phyloP scores from a whole-genome alignment of 805 yeast genomes.

The Candida orba region DNA sequence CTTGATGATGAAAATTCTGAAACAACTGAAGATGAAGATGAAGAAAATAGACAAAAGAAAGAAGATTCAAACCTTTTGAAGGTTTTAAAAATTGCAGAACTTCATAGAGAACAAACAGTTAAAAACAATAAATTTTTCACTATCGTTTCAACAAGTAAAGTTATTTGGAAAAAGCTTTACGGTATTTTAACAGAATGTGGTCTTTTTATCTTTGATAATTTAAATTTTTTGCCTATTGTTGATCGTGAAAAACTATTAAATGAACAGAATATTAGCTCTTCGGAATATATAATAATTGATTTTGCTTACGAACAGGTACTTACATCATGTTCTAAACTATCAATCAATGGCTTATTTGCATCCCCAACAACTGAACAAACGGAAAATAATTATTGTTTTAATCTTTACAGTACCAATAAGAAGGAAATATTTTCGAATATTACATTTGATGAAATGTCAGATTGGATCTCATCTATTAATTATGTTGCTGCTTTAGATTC shows the following conservation, averaged over 20 bases:
- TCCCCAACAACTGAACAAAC: conserved; percentile 17
- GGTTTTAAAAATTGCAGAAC: conserved; percentile 33
- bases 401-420: conserved; percentile 34
- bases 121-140: conserved; percentile 25
- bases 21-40: neutral
- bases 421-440: conserved; percentile 36
- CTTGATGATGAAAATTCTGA: neutral
- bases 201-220: conserved; percentile 36
- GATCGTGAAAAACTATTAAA: conserved; percentile 23
- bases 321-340: conserved; percentile 26
- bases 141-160: conserved; percentile 21
- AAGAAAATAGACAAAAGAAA: neutral
- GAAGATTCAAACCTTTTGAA: conserved; percentile 18
- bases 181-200: conserved; percentile 47
- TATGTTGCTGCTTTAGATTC: conserved; percentile 41
- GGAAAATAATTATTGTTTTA: conserved; percentile 22
- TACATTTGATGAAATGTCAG: conserved; percentile 38
- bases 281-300: conserved; percentile 28
- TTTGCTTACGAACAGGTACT: conserved; percentile 17
- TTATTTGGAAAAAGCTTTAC: conserved; percentile 37
- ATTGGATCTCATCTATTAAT: conserved; percentile 55
- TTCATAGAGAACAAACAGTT: conserved; percentile 33
- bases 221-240: conserved; percentile 25
- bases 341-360: conserved; percentile 37
- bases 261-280: conserved; percentile 12